Evolutionary conservation across 306 rosid species (phyloP).

Genomic region (Calophaca sinica): DNA sequence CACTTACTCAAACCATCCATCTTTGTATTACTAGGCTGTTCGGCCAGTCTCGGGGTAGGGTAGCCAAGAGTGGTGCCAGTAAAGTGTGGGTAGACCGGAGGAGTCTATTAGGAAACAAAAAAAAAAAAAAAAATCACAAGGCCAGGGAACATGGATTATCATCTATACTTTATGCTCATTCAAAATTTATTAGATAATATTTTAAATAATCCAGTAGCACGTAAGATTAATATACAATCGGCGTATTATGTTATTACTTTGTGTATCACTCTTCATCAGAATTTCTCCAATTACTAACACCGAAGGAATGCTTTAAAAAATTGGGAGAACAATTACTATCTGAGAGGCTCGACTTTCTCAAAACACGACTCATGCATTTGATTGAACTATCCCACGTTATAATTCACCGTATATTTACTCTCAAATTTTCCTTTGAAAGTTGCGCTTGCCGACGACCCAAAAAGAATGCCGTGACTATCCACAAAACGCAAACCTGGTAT

Average conservation of each 20-base stretch:
- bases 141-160: no score
- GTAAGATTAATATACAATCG: not conserved
- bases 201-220: not conserved
- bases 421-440: conserved; percentile 59
- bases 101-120: no score
- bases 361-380: conserved; percentile 7
- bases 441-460: conserved; percentile 82
- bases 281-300: not conserved
- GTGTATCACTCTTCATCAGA: not conserved
- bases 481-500: conserved; percentile 74
- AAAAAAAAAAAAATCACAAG: no score
- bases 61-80: no score
- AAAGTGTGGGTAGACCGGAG: no score
- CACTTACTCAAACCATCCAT: no score
- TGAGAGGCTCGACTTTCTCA: conserved; percentile 22
- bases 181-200: not conserved
- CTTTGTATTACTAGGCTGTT: no score
- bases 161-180: no score
- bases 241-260: not conserved
- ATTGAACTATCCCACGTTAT: conserved; percentile 5
- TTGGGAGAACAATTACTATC: conserved; percentile 8
- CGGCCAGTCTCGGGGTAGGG: no score
- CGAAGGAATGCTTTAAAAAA: not conserved
- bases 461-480: conserved; percentile 79
- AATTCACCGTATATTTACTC: conserved; percentile 27